Evolutionary conservation across 495 filamentous ascomycete genomes (phyloP), one percentile per base, ranked within the genome.

Genomic region (Aspergillus kassunensis): DNA sequence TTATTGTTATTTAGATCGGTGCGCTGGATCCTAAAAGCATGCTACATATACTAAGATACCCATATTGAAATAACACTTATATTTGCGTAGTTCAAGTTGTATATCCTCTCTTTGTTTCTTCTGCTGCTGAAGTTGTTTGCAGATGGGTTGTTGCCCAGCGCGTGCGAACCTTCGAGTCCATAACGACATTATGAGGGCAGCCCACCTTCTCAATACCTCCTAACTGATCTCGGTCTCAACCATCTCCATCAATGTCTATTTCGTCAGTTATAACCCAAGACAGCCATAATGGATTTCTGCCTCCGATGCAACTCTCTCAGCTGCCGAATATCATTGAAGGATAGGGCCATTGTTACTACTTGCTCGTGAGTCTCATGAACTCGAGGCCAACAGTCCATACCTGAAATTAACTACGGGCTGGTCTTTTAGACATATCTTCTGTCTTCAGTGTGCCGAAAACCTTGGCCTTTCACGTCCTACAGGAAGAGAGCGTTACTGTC

Each of bases 311-410:
- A 98, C 66, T 78, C 80, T 29, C 76, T 91, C 19, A 90, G 85
- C 51, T 97, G 92, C 56, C 81, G 89, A 34, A 66, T 67, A n/a
- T 78, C 85, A 51, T 75, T 96, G 30, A 79, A 80, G 23, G 84
- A 89, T 40, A 79, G 81, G 47, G 91, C 91, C 4, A 81, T 96
- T 0, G 91, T 97, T 31, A 96, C 92, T 4, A 95, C 89, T 19
- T 97, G 92, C 80, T 89, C 87, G 90, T 89, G 60, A 56, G 56
- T 53, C 29, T 44, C 25, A 18, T 55, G 13, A 13, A 27, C 16
- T 12, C 31, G 1, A 2, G 25, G 20, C 29, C 18, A 19, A 29
- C 20, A 13, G 11, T 13, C 20, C 27, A 13, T 16, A 18, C 27
- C 18, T 6, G 5, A 9, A 15, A 6, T 11, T 6, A 12, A 6